These are phyloP conservation scores for Colletotrichum eleusines DNA, from an alignment of 2,329 filamentous ascomycete species.

Conservation along the genomic window DNA sequence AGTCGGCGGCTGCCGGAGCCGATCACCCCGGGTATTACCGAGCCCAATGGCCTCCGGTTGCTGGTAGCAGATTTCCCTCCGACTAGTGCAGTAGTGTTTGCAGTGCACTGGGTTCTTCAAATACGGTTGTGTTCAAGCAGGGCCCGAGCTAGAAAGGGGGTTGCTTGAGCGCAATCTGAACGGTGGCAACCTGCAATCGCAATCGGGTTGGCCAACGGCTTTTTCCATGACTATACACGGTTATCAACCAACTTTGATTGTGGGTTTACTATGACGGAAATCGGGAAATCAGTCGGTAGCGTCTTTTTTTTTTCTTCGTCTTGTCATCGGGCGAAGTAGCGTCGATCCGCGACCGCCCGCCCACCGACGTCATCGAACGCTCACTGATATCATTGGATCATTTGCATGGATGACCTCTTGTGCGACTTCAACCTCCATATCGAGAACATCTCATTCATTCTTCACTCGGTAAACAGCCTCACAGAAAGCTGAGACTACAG, in stretches of 20 bases:
- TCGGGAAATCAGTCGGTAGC: not conserved
- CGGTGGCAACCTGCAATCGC: not conserved
- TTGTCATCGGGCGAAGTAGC: slow-evolving; percentile 14
- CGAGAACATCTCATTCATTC: not conserved
- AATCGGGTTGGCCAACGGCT: not conserved
- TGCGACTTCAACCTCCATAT: not conserved
- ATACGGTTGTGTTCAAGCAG: not conserved
- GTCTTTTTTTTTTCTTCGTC: not conserved
- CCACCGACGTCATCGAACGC: slow-evolving; percentile 42
- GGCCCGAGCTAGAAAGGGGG: too few species aligned
- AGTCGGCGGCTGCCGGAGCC: not conserved
- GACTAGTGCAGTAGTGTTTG: not conserved
- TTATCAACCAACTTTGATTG: not conserved
- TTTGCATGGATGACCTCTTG: not conserved
- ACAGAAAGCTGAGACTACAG: too few species aligned
- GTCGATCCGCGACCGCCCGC: slow-evolving; percentile 34
- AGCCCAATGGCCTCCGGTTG: not conserved
- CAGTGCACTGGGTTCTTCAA: too few species aligned
- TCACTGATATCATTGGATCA: slow-evolving; percentile 27
- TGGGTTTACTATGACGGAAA: slow-evolving; percentile 15
- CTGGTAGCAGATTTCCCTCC: not conserved
- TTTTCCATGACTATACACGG: not conserved
- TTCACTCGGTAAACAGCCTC: too few species aligned
- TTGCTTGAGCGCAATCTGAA: not conserved
- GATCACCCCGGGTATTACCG: not conserved